phyloP scores from a whole-genome alignment of 495 filamentous ascomycete genomes.

The Haplographium delicatum region DNA sequence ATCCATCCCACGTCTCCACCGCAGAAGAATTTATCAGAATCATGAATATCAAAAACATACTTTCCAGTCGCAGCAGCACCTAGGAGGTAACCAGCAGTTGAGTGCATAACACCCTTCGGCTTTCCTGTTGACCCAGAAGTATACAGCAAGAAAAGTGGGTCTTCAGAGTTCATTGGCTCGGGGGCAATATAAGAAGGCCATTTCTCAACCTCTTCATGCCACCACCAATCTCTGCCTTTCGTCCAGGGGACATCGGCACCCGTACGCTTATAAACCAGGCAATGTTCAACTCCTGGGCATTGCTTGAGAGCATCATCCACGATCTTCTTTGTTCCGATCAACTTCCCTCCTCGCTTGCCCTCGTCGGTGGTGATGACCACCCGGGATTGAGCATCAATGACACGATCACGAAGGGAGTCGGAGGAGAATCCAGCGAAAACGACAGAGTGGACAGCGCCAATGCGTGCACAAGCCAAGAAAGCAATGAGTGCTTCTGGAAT shows the following conservation, averaged over 20 bases:
- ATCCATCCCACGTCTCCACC: constrained; percentile 99
- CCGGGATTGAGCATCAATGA: constrained; percentile 81
- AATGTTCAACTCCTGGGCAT: constrained; percentile 82
- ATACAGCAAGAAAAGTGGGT: constrained; percentile 96
- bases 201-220: constrained; percentile 97
- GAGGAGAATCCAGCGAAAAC: constrained; percentile 98
- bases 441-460: constrained; percentile 96
- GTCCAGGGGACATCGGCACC: constrained; percentile 91
- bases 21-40: constrained; percentile 90
- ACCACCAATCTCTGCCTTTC: constrained; percentile 86
- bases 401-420: constrained; percentile 93
- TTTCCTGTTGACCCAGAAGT: constrained; percentile 97
- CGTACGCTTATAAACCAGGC: constrained; percentile 92
- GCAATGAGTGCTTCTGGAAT: constrained; percentile 92
- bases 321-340: constrained; percentile 98
- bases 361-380: constrained; percentile 96
- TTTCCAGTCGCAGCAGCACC: constrained; percentile 93
- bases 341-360: constrained; percentile 94
- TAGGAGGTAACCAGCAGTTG: constrained; percentile 87
- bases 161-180: constrained; percentile 83
- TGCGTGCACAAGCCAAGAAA: constrained; percentile 84
- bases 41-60: constrained; percentile 98
- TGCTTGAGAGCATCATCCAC: constrained; percentile 97
- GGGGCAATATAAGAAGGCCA: constrained; percentile 87
- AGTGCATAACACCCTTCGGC: constrained; percentile 99